A percentile compares a stretch with the other conserved stretches of the same genome.
phyloP scores from a whole-genome alignment of 768 basidiomycete genomes.

The Lactarius indigo region DNA sequence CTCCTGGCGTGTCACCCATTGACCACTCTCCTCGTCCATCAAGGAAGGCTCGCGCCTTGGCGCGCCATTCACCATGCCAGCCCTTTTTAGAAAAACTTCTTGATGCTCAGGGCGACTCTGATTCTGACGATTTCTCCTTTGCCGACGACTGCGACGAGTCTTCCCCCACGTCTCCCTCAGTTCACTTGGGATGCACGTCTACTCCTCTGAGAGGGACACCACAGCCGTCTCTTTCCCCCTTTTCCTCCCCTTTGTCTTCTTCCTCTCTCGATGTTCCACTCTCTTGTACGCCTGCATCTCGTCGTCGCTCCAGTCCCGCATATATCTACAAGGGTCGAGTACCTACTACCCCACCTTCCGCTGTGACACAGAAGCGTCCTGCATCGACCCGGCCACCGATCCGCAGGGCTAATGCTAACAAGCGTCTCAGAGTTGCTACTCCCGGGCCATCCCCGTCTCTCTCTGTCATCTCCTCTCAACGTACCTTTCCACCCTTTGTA shows the following conservation, averaged over 20 bases:
- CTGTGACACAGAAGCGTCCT: conserved; percentile 10
- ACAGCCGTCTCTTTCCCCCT: conserved; percentile 16
- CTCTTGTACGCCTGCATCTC: conserved; percentile 9
- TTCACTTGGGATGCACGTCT: conserved; percentile 22
- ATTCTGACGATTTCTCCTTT: conserved; percentile 10
- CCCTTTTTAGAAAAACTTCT: conserved; percentile 19
- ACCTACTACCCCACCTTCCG: neutral
- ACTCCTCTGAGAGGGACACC: conserved; percentile 21
- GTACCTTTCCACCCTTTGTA: conserved; percentile 51
- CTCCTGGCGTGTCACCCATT: conserved; percentile 23
- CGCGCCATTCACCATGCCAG: conserved; percentile 5
- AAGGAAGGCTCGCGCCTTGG: neutral
- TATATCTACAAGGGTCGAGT: neutral
- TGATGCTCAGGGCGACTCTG: conserved; percentile 16
- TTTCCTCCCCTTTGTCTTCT: conserved; percentile 20
- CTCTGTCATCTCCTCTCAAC: conserved; percentile 33
- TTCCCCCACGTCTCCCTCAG: conserved; percentile 7
- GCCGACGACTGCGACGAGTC: conserved; percentile 17
- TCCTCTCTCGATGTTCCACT: conserved; percentile 21
- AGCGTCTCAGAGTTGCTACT: neutral
- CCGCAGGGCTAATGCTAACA: neutral
- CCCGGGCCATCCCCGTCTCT: neutral
- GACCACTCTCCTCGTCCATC: conserved; percentile 18
- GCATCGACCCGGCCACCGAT: neutral
- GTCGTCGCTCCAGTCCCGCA: neutral